These are phyloP conservation scores for Coemansia sp. DNA, from an alignment of 192 early-diverging fungal genomes.

Conservation along the genomic window DNA sequence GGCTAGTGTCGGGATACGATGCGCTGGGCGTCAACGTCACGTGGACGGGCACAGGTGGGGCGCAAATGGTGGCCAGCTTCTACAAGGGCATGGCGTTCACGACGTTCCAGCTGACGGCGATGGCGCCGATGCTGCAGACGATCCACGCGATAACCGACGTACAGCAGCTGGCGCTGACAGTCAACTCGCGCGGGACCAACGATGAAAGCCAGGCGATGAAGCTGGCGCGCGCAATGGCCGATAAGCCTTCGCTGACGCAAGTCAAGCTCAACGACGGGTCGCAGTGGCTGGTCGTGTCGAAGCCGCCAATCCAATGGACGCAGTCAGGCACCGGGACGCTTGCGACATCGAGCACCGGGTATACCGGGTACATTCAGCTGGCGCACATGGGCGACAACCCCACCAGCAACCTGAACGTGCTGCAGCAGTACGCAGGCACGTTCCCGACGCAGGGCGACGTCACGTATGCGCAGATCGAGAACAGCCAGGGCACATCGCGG, in stretches of 20 bases:
- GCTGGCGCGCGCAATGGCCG: slow-evolving; percentile 17
- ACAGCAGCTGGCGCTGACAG: slow-evolving; percentile 23
- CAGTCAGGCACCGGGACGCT: slow-evolving; percentile 18
- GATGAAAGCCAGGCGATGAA: slow-evolving; percentile 5
- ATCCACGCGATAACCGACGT: slow-evolving; percentile 45
- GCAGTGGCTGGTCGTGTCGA: slow-evolving; percentile 49
- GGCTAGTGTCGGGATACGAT: slow-evolving; percentile 34
- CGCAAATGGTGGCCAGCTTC: slow-evolving; percentile 49
- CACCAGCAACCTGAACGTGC: slow-evolving; percentile 32
- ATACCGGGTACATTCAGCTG: slow-evolving; percentile 51
- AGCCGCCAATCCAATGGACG: slow-evolving; percentile 42
- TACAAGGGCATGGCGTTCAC: slow-evolving; percentile 57
- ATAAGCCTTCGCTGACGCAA: slow-evolving; percentile 38
- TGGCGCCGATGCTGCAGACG: slow-evolving; percentile 37
- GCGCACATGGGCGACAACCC: slow-evolving; percentile 50
- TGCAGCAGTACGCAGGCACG: slow-evolving; percentile 50
- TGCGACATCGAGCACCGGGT: neutral
- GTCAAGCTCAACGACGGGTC: slow-evolving; percentile 52
- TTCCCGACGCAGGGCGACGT: slow-evolving; percentile 52
- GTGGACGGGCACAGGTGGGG: slow-evolving; percentile 21
- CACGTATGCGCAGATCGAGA: slow-evolving; percentile 43
- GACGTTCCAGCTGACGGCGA: slow-evolving; percentile 43
- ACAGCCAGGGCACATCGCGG: slow-evolving; percentile 24
- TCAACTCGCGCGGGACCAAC: slow-evolving; percentile 21
- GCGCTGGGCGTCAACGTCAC: slow-evolving; percentile 49